Evolutionary conservation across 345 rosid genomes (phyloP), one percentile per base, ranked within the genome.

Genomic region (Eucalyptus fibrosa): DNA sequence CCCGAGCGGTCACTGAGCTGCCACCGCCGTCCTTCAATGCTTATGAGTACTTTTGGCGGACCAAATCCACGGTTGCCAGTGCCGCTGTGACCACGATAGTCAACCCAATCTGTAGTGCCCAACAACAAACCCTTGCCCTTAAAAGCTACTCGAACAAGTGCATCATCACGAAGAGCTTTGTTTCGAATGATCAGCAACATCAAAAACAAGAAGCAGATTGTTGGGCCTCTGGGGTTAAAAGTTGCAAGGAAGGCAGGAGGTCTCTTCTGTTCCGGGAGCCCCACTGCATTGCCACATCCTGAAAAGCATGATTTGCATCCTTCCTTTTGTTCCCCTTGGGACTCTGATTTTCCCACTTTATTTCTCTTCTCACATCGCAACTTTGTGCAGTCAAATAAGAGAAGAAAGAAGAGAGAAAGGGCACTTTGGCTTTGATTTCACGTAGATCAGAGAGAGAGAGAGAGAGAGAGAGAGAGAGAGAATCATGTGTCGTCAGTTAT

Each of bases 261-360:
- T 95, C 99, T 28, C 95, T 95, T 87, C 83, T 93, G 91, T 93
- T 94, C 47, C 87, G 93, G 92, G 97, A 95, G 91, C 91, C 93
- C 5, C 88, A 90, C 42, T 97, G 99, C 97, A 95, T 97, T 89
- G 99, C 99, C 89, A 96, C 98, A 47, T 95, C 96, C 87, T 95
- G 91, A 93, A 37, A 69, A 77, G 40, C 12, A 65, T 45, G 53
- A 87, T 62, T 49, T 37, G 55, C 9, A 72, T 50, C 65, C 69
- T 32, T 67, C 42, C 60, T 49, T 62, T 45, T 32, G 53, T 23
- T 49, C 60, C 77, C 53, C 19, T 86, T 56, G 69, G 80, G 50
- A 44, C 28, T 15, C 40, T 49, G 37, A 19, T 34, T 37, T 37
- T 50, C 45, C n/a, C 32, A 37, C 42, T 77, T 77, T 72, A 23